These are phyloP conservation scores for Ophidiomyces ophidiicola DNA, from an alignment of 2,329 filamentous ascomycete genomes.

Conservation along the genomic window DNA sequence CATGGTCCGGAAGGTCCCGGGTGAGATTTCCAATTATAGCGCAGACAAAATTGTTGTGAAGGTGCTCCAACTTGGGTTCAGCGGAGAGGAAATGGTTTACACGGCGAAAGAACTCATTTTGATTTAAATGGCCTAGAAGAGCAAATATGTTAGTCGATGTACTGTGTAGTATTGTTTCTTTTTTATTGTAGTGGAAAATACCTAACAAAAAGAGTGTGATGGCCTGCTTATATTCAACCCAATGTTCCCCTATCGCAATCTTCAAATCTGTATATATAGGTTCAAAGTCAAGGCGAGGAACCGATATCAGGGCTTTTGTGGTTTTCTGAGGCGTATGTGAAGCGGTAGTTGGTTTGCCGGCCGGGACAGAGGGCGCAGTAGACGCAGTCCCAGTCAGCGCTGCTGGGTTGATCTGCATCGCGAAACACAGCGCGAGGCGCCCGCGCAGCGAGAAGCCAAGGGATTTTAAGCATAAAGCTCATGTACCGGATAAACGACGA, in stretches of 20 bases:
- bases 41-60: constrained; percentile 51
- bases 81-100: constrained; percentile 44
- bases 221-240: constrained; percentile 49
- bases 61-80: constrained; percentile 42
- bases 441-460: constrained; percentile 31
- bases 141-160: constrained; percentile 6
- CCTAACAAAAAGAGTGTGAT: constrained; percentile 47
- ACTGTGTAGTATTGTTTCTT: constrained; percentile 2
- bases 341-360: constrained; percentile 22
- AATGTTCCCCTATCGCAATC: constrained; percentile 46
- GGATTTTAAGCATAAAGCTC: constrained; percentile 28
- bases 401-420: constrained; percentile 37
- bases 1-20: constrained; percentile 49
- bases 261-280: constrained; percentile 52
- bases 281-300: constrained; percentile 51
- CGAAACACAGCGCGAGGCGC: constrained; percentile 25
- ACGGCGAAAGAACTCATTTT: constrained; percentile 47
- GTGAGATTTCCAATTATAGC: constrained; percentile 48
- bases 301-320: constrained; percentile 40
- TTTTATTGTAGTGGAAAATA: constrained; percentile 24
- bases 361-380: constrained; percentile 22
- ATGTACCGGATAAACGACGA: constrained; percentile 22
- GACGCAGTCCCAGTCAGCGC: constrained; percentile 34
- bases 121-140: constrained; percentile 46
- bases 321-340: constrained; percentile 31